Evolutionary conservation across 2,329 filamentous ascomycete species (phyloP).

Genomic region (Arthroderma sp.): DNA sequence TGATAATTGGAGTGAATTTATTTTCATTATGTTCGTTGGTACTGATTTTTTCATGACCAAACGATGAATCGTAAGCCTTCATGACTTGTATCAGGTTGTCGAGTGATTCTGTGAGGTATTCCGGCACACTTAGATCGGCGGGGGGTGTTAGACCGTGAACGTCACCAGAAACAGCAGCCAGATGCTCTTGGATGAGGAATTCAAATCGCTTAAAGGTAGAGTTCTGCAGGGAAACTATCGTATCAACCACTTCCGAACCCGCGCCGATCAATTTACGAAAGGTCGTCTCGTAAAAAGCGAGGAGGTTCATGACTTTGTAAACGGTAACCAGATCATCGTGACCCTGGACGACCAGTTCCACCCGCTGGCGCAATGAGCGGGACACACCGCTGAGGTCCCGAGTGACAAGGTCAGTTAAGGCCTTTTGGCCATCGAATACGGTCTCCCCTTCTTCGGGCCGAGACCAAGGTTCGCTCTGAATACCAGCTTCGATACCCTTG

Average conservation of each 20-base stretch:
- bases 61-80: conserved; percentile 73
- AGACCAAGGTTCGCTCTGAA: conserved; percentile 75
- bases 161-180: conserved; percentile 53
- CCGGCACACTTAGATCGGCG: conserved; percentile 60
- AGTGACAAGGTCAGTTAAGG: conserved; percentile 74
- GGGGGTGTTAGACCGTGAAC: conserved; percentile 57
- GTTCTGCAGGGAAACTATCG: conserved; percentile 55
- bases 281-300: conserved; percentile 78
- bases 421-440: conserved; percentile 65
- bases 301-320: conserved; percentile 79
- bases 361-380: conserved; percentile 71
- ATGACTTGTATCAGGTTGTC: conserved; percentile 66
- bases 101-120: conserved; percentile 68
- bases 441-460: conserved; percentile 45
- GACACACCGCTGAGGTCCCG: conserved; percentile 70
- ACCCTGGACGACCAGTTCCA: conserved; percentile 82
- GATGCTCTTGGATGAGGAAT: conserved; percentile 62
- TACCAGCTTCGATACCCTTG: conserved; percentile 63
- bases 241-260: conserved; percentile 55
- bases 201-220: conserved; percentile 75
- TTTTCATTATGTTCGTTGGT: conserved; percentile 45
- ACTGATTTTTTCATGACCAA: conserved; percentile 35
- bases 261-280: conserved; percentile 66
- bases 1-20: conserved; percentile 62
- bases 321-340: conserved; percentile 81